phyloP scores from a whole-genome alignment of 1,284 basidiomycete genomes.

The Ustilago bromivora region DNA sequence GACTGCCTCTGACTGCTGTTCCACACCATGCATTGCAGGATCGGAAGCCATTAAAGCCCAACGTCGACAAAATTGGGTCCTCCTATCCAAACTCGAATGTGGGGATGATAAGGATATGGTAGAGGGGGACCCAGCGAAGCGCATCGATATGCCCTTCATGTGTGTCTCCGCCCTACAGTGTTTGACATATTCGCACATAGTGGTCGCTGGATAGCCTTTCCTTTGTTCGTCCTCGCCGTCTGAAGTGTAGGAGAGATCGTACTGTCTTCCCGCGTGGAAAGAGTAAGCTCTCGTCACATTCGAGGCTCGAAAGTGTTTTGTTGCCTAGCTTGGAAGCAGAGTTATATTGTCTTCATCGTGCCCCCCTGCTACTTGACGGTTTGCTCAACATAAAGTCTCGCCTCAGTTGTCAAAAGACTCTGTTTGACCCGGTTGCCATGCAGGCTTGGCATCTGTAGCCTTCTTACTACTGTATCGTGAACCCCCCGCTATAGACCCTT shows the following conservation, averaged over 20 bases:
- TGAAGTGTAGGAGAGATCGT: neutral
- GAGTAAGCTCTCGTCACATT: neutral
- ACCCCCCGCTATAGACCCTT: neutral
- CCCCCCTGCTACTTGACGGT: neutral
- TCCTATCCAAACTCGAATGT: slow-evolving; percentile 6
- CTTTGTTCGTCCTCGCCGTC: neutral
- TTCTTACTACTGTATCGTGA: neutral
- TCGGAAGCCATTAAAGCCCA: slow-evolving; percentile 29
- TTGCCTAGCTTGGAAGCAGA: neutral
- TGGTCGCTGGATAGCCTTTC: neutral
- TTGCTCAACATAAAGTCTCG: neutral
- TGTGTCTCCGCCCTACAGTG: neutral
- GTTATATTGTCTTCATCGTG: neutral
- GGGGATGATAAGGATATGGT: slow-evolving; percentile 3
- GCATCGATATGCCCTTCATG: neutral
- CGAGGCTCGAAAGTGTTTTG: neutral
- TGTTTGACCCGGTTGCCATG: neutral
- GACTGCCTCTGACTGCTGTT: neutral
- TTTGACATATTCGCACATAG: neutral
- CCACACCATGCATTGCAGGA: neutral
- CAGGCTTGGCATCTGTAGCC: neutral
- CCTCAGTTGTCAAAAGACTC: neutral
- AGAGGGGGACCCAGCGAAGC: neutral
- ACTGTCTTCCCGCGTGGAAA: neutral
- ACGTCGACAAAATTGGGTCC: slow-evolving; percentile 15